Base-by-base conservation (phyloP, 352 stramenopile species). In the Blastocystis sp. region DNA sequence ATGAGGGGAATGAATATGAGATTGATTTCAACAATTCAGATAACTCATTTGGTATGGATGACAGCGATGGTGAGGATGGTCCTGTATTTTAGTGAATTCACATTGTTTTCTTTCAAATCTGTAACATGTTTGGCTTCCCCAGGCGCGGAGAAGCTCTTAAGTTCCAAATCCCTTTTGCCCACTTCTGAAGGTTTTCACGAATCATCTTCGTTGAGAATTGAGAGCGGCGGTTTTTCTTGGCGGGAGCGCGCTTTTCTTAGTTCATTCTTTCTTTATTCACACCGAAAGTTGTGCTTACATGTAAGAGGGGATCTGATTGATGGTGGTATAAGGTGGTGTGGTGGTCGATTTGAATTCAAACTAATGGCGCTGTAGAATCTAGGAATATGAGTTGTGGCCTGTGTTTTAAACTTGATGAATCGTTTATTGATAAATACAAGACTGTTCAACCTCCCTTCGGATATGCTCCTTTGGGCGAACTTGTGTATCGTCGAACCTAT, bases 391-490 rank as follows among this genome's bases (percentile, higher is more conserved):
- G 32, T 73, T 73, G 49, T 58, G 39, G 63, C 7, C 54, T 80
- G 9, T 80, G 83, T 66, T 91, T 91, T 78, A 51, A 89, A 58
- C 54, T 92, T 43, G 67, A 89, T 32, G 19, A 66, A 0, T 37
- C 14, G 37, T 90, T 92, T 27, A 27, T 92, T n/a, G 24, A 88
- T 3, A 52, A 83, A n/a, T 96, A 93, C 69, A 78, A 90, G 54
- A 77, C 90, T 6, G 42, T 88, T 32, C 87, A 83, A 42, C 90
- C 94, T 51, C 93, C 92, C 39, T 97, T 97, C 83, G 94, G 94
- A 61, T 97, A 96, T 88, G 96, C 97, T 74, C 93, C 93, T 9
- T n/a, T n/a, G n/a, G n/a, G n/a, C n/a, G n/a, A n/a, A n/a, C n/a
- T n/a, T n/a, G n/a, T n/a, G n/a, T n/a, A 95, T 90, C 92, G 92